Evolutionary conservation across 345 rosid genomes (phyloP).

Genomic region (Citrus cavaleriei): DNA sequence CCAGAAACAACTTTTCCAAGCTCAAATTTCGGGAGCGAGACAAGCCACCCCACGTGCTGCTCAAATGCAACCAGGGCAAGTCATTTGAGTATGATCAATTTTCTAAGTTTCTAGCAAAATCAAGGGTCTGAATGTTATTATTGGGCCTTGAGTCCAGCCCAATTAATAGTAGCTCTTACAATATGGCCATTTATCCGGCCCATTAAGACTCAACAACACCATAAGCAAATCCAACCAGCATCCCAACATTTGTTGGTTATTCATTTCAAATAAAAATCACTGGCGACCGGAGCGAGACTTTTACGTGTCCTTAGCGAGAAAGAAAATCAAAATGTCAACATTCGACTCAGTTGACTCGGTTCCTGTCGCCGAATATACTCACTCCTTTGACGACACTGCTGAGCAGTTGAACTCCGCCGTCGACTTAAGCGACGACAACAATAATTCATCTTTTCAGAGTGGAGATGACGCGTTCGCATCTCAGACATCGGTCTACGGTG

Average conservation of each 20-base stretch:
- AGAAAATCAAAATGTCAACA: constrained; percentile 34
- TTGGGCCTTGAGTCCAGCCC: background rate
- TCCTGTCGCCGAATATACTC: constrained; percentile 20
- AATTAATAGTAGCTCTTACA: background rate
- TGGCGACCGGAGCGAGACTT: background rate
- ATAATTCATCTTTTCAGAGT: constrained; percentile 14
- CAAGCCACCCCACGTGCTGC: background rate
- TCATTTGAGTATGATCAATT: background rate
- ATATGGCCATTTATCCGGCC: background rate
- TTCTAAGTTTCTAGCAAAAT: too few species aligned
- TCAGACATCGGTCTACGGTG: constrained; percentile 29
- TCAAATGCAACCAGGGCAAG: background rate
- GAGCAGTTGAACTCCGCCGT: constrained; percentile 15
- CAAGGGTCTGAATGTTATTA: too few species aligned
- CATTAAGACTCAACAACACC: background rate
- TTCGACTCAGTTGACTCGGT: constrained; percentile 38
- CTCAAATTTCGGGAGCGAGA: background rate
- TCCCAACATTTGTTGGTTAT: background rate
- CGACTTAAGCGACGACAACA: constrained; percentile 7
- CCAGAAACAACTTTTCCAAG: background rate
- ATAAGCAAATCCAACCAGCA: background rate
- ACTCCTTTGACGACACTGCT: constrained; percentile 32
- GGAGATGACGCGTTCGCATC: constrained; percentile 34
- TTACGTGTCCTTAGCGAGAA: background rate
- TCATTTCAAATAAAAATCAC: background rate